Percentiles rank a stretch among this genome's conserved stretches.
Conservation (phyloP, 176 grass and related monocot genomes). For the Eragrostis curvula region DNA sequence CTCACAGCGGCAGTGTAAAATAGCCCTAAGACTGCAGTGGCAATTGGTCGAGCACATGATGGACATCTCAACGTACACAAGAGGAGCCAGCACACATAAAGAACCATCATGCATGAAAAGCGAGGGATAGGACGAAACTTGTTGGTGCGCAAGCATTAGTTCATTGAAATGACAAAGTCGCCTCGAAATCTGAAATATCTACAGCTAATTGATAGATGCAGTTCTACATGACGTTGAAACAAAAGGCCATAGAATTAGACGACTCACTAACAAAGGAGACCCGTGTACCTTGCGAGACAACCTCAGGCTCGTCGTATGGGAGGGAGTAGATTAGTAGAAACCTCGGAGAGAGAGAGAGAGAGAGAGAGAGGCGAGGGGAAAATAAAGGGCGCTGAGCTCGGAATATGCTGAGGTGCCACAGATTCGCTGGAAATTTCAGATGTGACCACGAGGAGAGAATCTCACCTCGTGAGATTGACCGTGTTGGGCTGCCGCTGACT, state of each 20-base stretch:
- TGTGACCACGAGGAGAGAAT: neutral
- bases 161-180: neutral
- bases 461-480: neutral
- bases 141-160: neutral
- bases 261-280: too few relatives aligned
- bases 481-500: neutral
- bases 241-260: too few relatives aligned
- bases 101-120: too few relatives aligned
- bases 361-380: neutral
- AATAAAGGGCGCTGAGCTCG: neutral
- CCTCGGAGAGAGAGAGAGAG: neutral
- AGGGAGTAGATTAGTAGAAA: neutral
- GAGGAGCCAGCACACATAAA: neutral
- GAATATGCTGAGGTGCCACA: neutral
- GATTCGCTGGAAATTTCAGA: neutral
- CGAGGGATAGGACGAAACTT: too few relatives aligned
- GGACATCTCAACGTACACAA: neutral
- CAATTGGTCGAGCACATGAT: neutral
- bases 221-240: too few relatives aligned
- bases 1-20: neutral
- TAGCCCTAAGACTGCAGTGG: neutral
- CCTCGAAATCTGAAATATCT: too few relatives aligned
- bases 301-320: neutral
- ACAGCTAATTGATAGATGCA: too few relatives aligned
- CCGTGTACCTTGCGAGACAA: neutral